Percentiles rank a stretch among this genome's conserved stretches.
These are phyloP conservation scores for Dactylellina parvicollis DNA, from an alignment of 2,329 filamentous ascomycete genomes.

Conservation along the genomic window DNA sequence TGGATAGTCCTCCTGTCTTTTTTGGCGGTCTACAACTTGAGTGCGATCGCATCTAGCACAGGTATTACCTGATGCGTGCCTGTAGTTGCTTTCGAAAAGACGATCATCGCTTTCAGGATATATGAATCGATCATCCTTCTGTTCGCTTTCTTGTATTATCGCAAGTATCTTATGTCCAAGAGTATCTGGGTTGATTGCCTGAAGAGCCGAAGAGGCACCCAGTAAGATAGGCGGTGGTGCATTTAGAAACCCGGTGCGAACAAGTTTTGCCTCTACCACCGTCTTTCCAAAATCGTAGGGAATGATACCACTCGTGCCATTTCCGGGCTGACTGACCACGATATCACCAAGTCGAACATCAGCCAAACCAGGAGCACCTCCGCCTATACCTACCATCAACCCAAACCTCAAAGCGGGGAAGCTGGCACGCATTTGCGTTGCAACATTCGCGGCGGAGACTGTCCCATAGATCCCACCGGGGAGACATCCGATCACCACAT, in stretches of 20 bases:
- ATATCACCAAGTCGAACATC: constrained; percentile 46
- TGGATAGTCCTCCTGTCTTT: background rate
- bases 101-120: constrained; percentile 1
- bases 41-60: background rate
- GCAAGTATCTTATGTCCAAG: background rate
- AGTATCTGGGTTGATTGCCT: background rate
- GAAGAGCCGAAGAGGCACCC: background rate
- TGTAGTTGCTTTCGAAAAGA: background rate
- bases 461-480: constrained; percentile 46
- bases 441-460: constrained; percentile 43
- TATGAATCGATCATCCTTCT: constrained; percentile 6
- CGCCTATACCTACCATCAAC: constrained; percentile 56
- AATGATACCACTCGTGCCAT: no score
- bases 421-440: constrained; percentile 43
- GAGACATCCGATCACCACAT: constrained; percentile 55
- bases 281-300: no score
- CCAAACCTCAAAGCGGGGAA: constrained; percentile 30
- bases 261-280: background rate
- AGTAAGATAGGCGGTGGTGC: constrained; percentile 5
- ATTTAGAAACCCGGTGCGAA: constrained; percentile 18
- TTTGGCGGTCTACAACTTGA: background rate
- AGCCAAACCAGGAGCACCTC: constrained; percentile 45
- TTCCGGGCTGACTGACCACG: no score
- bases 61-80: background rate
- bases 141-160: background rate